phyloP scores from a whole-genome alignment of 2,329 filamentous ascomycete species.

The Clathrospora elynae region DNA sequence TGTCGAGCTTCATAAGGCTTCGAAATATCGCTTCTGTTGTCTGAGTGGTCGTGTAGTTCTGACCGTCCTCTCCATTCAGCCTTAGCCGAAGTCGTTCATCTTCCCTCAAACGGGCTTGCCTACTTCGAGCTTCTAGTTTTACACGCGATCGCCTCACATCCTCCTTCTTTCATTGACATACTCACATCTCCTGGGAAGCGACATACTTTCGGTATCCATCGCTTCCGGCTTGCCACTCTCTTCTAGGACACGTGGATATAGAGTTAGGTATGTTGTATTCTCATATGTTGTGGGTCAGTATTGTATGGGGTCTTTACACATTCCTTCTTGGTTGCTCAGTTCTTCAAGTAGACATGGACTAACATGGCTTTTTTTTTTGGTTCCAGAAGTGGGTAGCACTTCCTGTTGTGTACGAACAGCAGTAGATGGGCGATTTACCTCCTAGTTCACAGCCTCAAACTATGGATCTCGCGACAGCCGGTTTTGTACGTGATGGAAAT shows the following conservation, averaged over 20 bases:
- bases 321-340: conserved; percentile 26
- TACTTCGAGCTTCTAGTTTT: conserved; percentile 45
- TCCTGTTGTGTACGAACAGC: conserved; percentile 47
- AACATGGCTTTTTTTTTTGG: conserved; percentile 51
- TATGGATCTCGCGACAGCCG: conserved; percentile 38
- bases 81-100: conserved; percentile 44
- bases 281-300: conserved; percentile 14
- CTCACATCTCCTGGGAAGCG: conserved; percentile 25
- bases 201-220: conserved; percentile 35
- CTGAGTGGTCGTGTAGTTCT: conserved; percentile 44
- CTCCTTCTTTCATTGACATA: conserved; percentile 43
- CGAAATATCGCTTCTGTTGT: conserved; percentile 31
- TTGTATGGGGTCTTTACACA: conserved; percentile 21
- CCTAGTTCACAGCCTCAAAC: conserved; percentile 36
- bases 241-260: conserved; percentile 38
- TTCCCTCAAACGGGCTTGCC: conserved; percentile 37
- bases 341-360: conserved; percentile 42
- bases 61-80: conserved; percentile 46
- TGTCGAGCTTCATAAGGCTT: conserved; percentile 42
- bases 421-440: conserved; percentile 50
- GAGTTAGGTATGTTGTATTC: conserved; percentile 41
- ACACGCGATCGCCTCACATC: conserved; percentile 36
- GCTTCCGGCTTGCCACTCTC: conserved; percentile 43
- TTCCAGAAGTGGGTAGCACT: conserved; percentile 52
- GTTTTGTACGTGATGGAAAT: conserved; percentile 35